Percentiles rank a stretch among this genome's conserved stretches.
Evolutionary conservation across 2,329 filamentous ascomycete genomes (phyloP).

Genomic region (Neonectria coccinea): DNA sequence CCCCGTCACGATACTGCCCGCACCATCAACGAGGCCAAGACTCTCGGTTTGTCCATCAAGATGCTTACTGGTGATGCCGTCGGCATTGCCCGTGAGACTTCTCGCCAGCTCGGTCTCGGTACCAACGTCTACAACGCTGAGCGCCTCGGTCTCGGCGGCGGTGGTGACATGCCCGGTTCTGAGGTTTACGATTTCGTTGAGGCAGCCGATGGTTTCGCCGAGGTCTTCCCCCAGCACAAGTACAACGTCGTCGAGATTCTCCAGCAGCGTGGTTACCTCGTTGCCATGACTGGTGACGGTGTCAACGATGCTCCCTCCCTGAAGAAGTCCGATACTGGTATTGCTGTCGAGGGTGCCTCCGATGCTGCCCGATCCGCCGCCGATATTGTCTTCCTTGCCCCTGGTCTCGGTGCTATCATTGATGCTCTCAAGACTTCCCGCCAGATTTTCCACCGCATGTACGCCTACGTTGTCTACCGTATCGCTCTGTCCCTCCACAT

Average conservation of each 20-base stretch:
- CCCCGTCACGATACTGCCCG: conserved; percentile 91
- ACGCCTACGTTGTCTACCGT: conserved; percentile 95
- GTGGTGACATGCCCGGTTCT: conserved; percentile 92
- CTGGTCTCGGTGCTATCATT: conserved; percentile 91
- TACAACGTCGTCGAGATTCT: conserved; percentile 81
- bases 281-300: conserved; percentile 96
- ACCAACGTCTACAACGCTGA: conserved; percentile 96
- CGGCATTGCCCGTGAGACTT: conserved; percentile 92
- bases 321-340: conserved; percentile 97
- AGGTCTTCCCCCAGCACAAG: conserved; percentile 96
- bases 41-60: conserved; percentile 89
- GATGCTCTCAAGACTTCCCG: conserved; percentile 92
- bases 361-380: conserved; percentile 91
- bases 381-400: conserved; percentile 93
- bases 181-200: conserved; percentile 97
- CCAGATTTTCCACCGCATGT: conserved; percentile 97
- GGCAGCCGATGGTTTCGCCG: conserved; percentile 93
- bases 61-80: conserved; percentile 97
- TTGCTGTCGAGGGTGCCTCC: conserved; percentile 91
- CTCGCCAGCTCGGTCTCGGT: conserved; percentile 88
- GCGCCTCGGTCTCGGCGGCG: conserved; percentile 88
- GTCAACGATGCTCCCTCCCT: conserved; percentile 93
- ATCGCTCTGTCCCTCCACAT: conserved; percentile 92
- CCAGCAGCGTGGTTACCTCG: conserved; percentile 91
- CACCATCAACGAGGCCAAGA: conserved; percentile 91